Base-by-base conservation (phyloP, 2,329 filamentous ascomycete genomes). In the Fusarium subtropicale region DNA sequence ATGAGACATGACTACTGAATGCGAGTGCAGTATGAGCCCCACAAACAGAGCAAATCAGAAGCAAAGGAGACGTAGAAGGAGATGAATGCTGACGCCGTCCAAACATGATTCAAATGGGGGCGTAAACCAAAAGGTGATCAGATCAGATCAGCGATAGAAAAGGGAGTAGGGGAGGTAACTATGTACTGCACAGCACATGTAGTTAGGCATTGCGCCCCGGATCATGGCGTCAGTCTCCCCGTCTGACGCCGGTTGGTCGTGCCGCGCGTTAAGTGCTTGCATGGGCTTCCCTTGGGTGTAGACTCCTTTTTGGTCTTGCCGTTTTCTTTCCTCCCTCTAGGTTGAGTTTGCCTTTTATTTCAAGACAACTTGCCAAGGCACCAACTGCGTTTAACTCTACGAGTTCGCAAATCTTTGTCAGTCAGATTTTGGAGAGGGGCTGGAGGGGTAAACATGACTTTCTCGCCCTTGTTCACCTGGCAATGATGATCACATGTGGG, bases 261-360 rank as follows among this genome's bases (percentile, higher is more conserved):
- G 66, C 58, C 58, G 44, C 68, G 68, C 60, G 68, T 71, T 71
- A 71, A 71, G 68, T 71, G 68, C 68, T 71, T 71, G 68, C 68
- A 71, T 68, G 41, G 54, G n/a, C 22, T 31, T 28, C 38, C 45
- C 22, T 36, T 48, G 41, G 15, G n/a, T 30, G 15, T n/a, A 30
- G 34, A 44, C 53, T 38, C 50, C 52, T 24, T 52, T 47, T 36
- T 31, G 52, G 48, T 18, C 39, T 42, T 47, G n/a, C 36, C 39
- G 15, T 39, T 34, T 22, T 38, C 42, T 26, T 38, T 33, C n/a
- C 30, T 56, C 30, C 36, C 18, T 38, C 58, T 45, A 39, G 20
- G 42, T 53, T 20, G 24, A 11, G n/a, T 22, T 54, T 50, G 59
- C 15, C 31, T 28, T 24, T 42, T 36, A 22, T 22, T 12, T n/a